Conservation (phyloP, 2,329 filamentous ascomycete species). For the Botrytis cinerea region DNA sequence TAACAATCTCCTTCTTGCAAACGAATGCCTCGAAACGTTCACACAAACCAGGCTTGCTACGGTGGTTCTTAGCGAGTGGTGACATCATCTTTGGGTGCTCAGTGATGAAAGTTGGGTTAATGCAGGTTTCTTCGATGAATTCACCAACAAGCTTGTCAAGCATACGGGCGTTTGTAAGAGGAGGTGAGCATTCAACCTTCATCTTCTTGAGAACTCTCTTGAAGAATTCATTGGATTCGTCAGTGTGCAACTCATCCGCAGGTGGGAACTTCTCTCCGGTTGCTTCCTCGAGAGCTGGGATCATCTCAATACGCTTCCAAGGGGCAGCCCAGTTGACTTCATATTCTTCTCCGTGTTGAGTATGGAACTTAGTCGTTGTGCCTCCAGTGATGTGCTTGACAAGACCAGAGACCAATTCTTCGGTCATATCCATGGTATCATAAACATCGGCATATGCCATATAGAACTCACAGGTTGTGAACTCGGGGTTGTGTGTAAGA, state of each 20-base stretch:
- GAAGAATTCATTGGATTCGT: slow-evolving; percentile 85
- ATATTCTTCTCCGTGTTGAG: slow-evolving; percentile 81
- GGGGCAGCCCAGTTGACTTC: slow-evolving; percentile 95
- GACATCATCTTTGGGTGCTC: slow-evolving; percentile 91
- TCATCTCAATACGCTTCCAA: slow-evolving; percentile 95
- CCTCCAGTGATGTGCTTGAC: slow-evolving; percentile 87
- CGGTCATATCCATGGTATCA: slow-evolving; percentile 87
- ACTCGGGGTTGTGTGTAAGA: slow-evolving; percentile 96
- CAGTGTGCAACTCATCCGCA: slow-evolving; percentile 83
- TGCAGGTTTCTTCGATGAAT: slow-evolving; percentile 90
- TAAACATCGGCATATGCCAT: slow-evolving; percentile 90
- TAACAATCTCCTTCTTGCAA: slow-evolving; percentile 94
- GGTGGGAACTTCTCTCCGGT: slow-evolving; percentile 93
- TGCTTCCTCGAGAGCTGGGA: slow-evolving; percentile 84
- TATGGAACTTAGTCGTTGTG: slow-evolving; percentile 84
- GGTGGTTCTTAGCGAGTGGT: slow-evolving; percentile 93
- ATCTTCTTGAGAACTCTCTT: slow-evolving; percentile 82
- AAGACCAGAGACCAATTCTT: slow-evolving; percentile 86
- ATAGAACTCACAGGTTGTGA: slow-evolving; percentile 98
- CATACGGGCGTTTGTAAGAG: slow-evolving; percentile 92
- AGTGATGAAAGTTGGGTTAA: slow-evolving; percentile 90
- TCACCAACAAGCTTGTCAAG: slow-evolving; percentile 93
- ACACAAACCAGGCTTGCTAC: slow-evolving; percentile 77
- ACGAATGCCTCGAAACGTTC: slow-evolving; percentile 98
- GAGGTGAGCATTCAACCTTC: slow-evolving; percentile 85